Conservation (phyloP, 2,329 filamentous ascomycete species). For the Apiospora marii region DNA sequence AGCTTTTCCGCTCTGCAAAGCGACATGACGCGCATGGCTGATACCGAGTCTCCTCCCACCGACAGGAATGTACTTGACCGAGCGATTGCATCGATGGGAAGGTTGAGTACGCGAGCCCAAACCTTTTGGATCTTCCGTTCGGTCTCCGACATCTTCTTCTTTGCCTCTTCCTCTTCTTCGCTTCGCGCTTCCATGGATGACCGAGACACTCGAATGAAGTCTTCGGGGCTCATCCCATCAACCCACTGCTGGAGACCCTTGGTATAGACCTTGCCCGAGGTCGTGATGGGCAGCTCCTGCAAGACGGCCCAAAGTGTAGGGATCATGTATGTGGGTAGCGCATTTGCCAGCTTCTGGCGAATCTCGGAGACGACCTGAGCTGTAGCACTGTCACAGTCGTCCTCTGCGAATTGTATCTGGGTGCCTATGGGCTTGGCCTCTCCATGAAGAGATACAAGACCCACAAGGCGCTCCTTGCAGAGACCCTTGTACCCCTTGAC, state of each 20-base stretch:
- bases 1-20: slow-evolving; percentile 17
- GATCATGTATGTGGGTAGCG: slow-evolving; percentile 26
- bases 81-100: neutral
- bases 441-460: neutral
- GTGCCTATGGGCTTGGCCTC: neutral
- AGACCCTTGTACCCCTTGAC: neutral
- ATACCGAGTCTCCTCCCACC: slow-evolving; percentile 6
- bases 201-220: slow-evolving; percentile 16
- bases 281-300: slow-evolving; percentile 21
- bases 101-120: neutral
- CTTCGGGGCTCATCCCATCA: slow-evolving; percentile 23
- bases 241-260: slow-evolving; percentile 26
- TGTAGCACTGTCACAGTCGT: neutral
- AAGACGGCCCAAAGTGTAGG: slow-evolving; percentile 24
- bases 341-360: slow-evolving; percentile 15
- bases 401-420: neutral
- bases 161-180: neutral
- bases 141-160: neutral
- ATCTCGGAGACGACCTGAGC: neutral
- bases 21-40: slow-evolving; percentile 12
- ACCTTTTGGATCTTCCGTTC: neutral
- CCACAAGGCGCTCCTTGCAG: slow-evolving; percentile 7
- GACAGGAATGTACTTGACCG: neutral
- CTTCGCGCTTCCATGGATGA: neutral
- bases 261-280: slow-evolving; percentile 25